A percentile compares a stretch with the other conserved stretches of the same genome.
Evolutionary conservation across 352 stramenopile species (phyloP).

Genomic region (Globisporangium parvum): DNA sequence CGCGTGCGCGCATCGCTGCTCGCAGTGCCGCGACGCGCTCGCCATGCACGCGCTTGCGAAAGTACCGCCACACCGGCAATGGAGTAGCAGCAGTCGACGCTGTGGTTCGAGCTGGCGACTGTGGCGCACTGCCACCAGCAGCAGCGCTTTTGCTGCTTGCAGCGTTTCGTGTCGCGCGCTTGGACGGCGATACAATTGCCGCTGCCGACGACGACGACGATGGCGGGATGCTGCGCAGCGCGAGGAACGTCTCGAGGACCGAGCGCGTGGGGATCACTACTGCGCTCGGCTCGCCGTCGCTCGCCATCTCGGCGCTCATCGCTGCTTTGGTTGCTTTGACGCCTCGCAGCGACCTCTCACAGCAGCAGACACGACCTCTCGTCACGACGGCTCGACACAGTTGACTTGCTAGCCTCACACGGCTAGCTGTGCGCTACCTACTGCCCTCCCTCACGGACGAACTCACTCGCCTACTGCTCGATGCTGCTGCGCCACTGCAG

Average conservation of each 20-base stretch:
- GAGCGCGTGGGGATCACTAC: not conserved
- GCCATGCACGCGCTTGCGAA: conserved; percentile 34
- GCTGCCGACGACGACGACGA: not conserved
- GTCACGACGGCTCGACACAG: no score
- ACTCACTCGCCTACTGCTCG: not conserved
- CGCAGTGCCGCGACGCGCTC: conserved; percentile 20
- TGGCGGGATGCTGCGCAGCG: conserved; percentile 5
- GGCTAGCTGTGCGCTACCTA: no score
- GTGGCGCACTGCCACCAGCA: not conserved
- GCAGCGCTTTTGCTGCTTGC: no score
- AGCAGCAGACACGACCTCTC: no score
- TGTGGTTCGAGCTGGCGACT: not conserved
- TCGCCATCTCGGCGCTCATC: not conserved
- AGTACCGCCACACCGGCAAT: conserved; percentile 27
- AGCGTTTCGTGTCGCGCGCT: conserved; percentile 1
- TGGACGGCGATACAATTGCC: not conserved
- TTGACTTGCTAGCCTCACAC: not conserved
- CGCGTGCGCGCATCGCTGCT: conserved; percentile 27
- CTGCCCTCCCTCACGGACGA: not conserved
- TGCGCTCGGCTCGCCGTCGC: not conserved
- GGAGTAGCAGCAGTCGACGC: not conserved
- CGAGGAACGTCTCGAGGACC: conserved; percentile 6
- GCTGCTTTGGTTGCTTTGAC: not conserved
- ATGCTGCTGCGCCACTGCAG: conserved; percentile 15
- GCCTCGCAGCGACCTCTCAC: no score